These are phyloP conservation scores for Isatis lusitanica DNA, from an alignment of 441 rosid genomes.

Conservation along the genomic window DNA sequence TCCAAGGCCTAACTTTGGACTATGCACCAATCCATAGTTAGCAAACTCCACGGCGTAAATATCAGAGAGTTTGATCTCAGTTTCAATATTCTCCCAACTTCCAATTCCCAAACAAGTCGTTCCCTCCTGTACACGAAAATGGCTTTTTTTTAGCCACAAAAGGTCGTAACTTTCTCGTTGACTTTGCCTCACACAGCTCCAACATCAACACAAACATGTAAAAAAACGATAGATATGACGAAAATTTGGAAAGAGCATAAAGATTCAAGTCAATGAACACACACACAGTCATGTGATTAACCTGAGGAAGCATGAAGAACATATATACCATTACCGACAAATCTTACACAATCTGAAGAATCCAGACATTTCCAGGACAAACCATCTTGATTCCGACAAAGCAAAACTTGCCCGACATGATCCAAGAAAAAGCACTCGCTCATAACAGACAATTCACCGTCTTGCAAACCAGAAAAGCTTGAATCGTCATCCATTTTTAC, in stretches of 20 bases:
- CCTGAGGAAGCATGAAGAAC: constrained; percentile 6
- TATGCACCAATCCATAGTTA: constrained; percentile 43
- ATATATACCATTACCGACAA: not conserved
- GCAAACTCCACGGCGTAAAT: constrained; percentile 68
- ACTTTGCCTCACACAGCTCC: not conserved
- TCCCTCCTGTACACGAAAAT: constrained; percentile 43
- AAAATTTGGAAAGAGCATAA: not conserved
- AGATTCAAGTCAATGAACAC: not conserved
- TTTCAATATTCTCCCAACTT: constrained; percentile 37
- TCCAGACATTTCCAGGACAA: constrained; percentile 69
- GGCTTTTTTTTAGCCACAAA: not conserved
- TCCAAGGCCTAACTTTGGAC: constrained; percentile 34
- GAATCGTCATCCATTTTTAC: constrained; percentile 8
- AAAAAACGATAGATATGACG: not conserved
- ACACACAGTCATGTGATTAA: constrained; percentile 1
- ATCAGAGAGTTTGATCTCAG: constrained; percentile 55
- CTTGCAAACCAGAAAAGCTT: constrained; percentile 18
- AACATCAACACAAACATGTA: not conserved
- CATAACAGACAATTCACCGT: constrained; percentile 29
- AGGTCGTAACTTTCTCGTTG: not conserved
- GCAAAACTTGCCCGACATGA: constrained; percentile 64
- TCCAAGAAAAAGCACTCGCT: constrained; percentile 56
- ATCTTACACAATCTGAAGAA: constrained; percentile 52
- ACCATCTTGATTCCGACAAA: constrained; percentile 54
- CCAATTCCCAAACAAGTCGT: constrained; percentile 56